These are phyloP conservation scores for Barnettozyma sp. DNA, from an alignment of 805 yeast genomes.

Conservation along the genomic window DNA sequence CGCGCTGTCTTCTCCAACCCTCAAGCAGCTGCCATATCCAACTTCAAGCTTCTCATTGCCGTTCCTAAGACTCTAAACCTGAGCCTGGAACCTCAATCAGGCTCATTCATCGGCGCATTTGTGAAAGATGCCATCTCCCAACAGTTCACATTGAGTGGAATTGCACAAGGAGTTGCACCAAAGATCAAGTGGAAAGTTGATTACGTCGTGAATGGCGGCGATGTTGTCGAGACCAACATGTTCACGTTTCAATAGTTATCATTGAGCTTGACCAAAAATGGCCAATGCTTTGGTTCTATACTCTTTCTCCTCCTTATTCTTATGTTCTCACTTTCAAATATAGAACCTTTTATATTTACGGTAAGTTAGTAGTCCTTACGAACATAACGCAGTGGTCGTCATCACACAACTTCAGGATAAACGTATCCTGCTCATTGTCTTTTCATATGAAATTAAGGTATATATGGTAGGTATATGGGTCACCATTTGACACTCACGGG, in stretches of 20 bases:
- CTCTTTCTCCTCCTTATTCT: too few species aligned
- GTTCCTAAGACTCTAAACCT: slow-evolving; percentile 59
- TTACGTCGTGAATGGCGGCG: slow-evolving; percentile 42
- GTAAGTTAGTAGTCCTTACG: too few species aligned
- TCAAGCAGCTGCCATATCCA: slow-evolving; percentile 36
- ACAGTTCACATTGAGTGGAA: slow-evolving; percentile 34
- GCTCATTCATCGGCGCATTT: slow-evolving; percentile 43
- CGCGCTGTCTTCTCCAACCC: slow-evolving; percentile 47
- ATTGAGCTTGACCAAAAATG: too few species aligned
- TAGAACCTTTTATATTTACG: too few species aligned
- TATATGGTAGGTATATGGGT: too few species aligned
- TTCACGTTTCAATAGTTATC: slow-evolving; percentile 33
- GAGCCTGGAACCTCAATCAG: slow-evolving; percentile 55
- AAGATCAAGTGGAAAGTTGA: slow-evolving; percentile 74
- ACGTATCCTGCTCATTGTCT: too few species aligned
- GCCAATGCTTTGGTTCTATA: too few species aligned
- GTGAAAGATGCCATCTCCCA: slow-evolving; percentile 48
- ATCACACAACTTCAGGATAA: too few species aligned
- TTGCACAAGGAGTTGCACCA: slow-evolving; percentile 33
- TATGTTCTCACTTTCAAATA: too few species aligned
- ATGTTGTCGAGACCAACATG: slow-evolving; percentile 53
- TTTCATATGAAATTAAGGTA: too few species aligned
- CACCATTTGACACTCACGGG: too few species aligned
- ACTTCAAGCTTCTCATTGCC: slow-evolving; percentile 57
- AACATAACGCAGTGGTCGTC: too few species aligned